Base-by-base conservation (phyloP, 192 early-diverging fungal species). In the Coemansia sp. region DNA sequence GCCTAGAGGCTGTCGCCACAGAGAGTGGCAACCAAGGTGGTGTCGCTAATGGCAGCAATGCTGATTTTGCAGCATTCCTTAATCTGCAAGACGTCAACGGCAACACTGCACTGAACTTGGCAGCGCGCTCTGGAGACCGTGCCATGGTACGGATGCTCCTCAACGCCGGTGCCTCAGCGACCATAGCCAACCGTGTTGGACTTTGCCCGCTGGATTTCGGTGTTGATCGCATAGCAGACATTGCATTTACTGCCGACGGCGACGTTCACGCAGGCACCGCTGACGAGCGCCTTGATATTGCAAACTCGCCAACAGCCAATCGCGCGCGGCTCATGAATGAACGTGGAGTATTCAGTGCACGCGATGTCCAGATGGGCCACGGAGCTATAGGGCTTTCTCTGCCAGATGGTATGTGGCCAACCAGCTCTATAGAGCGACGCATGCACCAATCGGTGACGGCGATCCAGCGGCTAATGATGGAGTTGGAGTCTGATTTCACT, bases 91-190 rank as follows among this genome's bases (percentile, higher is more conserved):
- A 96, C 46, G 75, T 83, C 5, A 80, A 81, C 15, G 96, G 96
- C 5, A 88, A 96, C 50, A 97, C 95, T 8, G 89, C 95, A 0
- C 61, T 99, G 36, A 94, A 87, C 53, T 84, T 97, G 48, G 90
- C 94, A 0, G 89, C 93, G 2, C 65, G 90, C 14, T 51, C 87
- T 8, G 91, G 90, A 15, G 85, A 87, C 49, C 53, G 80, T 23
- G 71, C 80, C 0, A 67, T 95, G 68, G 73, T 85, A 5, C 84
- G 87, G 15, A 58, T 83, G 44, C 55, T 91, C 22, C 58, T 83
- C 22, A 80, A 90, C 15, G 87, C 84, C 5, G 96, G 96, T 6
- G 95, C 96, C 0, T 85, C 85, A 41, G 44, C 72, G 1, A 61
- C 68, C 3, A 81, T 93, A 22, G 66, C 71, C 25, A 97, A 98